Conservation (phyloP, 2,329 filamentous ascomycete species). For the Clarireedia monteithiana region DNA sequence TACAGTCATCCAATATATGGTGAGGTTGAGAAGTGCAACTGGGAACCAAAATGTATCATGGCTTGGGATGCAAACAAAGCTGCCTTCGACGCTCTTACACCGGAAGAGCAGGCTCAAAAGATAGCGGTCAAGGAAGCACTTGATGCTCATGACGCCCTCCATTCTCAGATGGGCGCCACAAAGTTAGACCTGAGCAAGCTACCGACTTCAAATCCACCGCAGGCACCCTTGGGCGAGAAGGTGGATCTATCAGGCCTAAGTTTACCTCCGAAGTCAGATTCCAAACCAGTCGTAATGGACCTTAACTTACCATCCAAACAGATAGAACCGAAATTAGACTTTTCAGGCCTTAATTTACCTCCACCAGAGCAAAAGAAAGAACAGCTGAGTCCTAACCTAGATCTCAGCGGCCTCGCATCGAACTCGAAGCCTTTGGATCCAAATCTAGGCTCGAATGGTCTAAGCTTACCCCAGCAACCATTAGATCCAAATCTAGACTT, state of each 20-base stretch:
- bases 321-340: neutral
- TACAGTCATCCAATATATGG: slow-evolving; percentile 62
- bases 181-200: neutral
- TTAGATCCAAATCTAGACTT: neutral
- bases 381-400: neutral
- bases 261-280: neutral
- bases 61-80: slow-evolving; percentile 59
- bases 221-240: neutral
- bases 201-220: neutral
- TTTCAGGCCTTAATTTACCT: neutral
- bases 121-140: slow-evolving; percentile 21
- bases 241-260: neutral
- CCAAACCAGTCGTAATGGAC: neutral
- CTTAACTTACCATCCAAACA: neutral
- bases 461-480: neutral
- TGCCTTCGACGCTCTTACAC: slow-evolving; percentile 48
- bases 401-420: neutral
- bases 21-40: slow-evolving; percentile 65
- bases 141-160: slow-evolving; percentile 11
- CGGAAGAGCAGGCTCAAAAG: slow-evolving; percentile 48
- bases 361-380: neutral
- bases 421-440: neutral
- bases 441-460: neutral
- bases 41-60: slow-evolving; percentile 55
- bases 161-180: slow-evolving; percentile 4